Evolutionary conservation across 805 yeast species (phyloP), one percentile per base, ranked within the genome.

Genomic region (Pachysolen tannophilus): DNA sequence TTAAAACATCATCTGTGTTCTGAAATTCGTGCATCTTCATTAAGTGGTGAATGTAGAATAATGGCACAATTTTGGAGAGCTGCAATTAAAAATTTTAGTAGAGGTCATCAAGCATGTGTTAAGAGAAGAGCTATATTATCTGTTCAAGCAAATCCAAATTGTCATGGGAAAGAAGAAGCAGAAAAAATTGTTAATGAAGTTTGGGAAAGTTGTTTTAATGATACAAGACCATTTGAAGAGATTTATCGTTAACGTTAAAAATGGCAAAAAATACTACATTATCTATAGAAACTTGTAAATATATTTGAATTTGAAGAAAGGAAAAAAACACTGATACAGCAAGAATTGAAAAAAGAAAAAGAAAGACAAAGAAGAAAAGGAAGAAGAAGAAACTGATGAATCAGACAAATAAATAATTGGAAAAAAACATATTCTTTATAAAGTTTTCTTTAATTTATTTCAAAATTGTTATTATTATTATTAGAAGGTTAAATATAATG

Each of bases 1-100:
- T 62, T 92, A 51, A 74, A 76, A 49, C 98, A 92, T 52, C 97
- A 90, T 53, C 98, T 98, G 1, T 92, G 98, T 56, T 80, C 97
- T 1, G 98, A 92, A 56, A 85, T 92, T 34, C 68, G 98, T 40
- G 98, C 98, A 0, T 80, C 94, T 8, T 79, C 86, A 45, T 65
- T 92, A 16, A 82, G 94, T 52, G 98, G 98, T 6, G 98, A 92
- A 53, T 92, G 98, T 59, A 72, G 97, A 20, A 76, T 90, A 47
- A 72, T 80, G 75, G 83, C 82, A 47, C 95, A 92, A 56, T 78
- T 87, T 48, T 64, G 72, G 38, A 54, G 65, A 37, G 58, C 60
- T 1, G 60, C 65, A 1, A 35, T 72, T 36, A 63, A 57, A 1
- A 65, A 68, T 39, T 70, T 85, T 44, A 77, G 77, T 21, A 74